A percentile compares a stretch with the other conserved stretches of the same genome.
These are phyloP conservation scores for Halenospora varia DNA, from an alignment of 495 filamentous ascomycete genomes.

Conservation along the genomic window DNA sequence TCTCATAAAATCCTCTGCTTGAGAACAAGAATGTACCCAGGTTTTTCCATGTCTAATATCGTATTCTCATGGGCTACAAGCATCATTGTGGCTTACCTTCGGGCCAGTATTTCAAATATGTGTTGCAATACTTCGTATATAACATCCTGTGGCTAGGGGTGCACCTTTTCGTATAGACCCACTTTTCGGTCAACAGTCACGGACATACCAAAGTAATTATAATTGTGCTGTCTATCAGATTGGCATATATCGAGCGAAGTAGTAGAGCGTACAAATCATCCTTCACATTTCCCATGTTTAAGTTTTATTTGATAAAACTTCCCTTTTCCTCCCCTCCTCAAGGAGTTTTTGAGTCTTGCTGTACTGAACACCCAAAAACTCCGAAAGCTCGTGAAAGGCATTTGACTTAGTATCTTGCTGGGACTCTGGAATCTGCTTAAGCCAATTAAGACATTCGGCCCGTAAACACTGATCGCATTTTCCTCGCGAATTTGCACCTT, in stretches of 20 bases:
- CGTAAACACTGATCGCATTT: background rate
- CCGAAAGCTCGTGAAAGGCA: too few relatives aligned
- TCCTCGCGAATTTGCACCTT: background rate
- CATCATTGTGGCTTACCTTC: background rate
- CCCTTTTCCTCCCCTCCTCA: background rate
- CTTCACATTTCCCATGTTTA: background rate
- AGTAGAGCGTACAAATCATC: background rate
- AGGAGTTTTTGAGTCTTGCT: background rate
- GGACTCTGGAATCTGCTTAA: background rate
- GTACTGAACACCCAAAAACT: background rate
- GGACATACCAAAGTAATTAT: background rate
- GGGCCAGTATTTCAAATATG: background rate
- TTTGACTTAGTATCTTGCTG: background rate
- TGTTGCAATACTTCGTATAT: background rate
- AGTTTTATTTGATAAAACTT: background rate
- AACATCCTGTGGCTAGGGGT: background rate
- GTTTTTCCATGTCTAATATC: too few relatives aligned
- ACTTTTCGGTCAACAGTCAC: background rate
- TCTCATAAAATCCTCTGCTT: too few relatives aligned
- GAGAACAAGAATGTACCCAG: too few relatives aligned
- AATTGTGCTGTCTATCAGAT: background rate
- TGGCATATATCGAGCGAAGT: background rate
- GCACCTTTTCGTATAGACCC: background rate
- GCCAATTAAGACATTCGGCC: background rate
- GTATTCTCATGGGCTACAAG: background rate